Percentiles rank a stretch among this genome's conserved stretches.
These are phyloP conservation scores for Suillus spraguei DNA, from an alignment of 768 basidiomycete species.

Conservation along the genomic window DNA sequence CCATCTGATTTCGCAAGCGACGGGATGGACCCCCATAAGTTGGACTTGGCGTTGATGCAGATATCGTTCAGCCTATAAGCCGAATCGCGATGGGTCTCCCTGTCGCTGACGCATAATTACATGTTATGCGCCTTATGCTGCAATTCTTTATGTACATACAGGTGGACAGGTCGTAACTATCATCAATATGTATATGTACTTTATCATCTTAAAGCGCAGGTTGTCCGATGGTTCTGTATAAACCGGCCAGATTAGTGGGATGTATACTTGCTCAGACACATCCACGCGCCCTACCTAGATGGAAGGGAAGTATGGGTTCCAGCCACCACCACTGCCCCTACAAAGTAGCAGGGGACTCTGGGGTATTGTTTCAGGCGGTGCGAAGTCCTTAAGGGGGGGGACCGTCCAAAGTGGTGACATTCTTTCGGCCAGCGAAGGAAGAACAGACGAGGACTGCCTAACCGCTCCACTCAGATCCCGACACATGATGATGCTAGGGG, in stretches of 20 bases:
- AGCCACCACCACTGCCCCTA: not conserved
- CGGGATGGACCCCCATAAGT: constrained; percentile 40
- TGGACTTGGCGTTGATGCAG: constrained; percentile 42
- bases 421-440: not conserved
- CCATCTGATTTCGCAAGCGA: constrained; percentile 74
- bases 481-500: constrained; percentile 10
- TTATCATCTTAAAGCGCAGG: not conserved
- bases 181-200: not conserved
- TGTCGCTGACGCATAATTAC: constrained; percentile 12
- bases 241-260: not conserved
- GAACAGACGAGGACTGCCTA: not conserved
- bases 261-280: not conserved
- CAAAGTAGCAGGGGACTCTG: not conserved
- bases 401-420: constrained; percentile 3
- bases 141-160: not conserved
- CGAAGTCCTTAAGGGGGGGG: not conserved
- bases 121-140: not conserved
- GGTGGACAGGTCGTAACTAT: not conserved
- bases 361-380: not conserved
- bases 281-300: not conserved
- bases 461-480: not conserved
- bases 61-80: constrained; percentile 38
- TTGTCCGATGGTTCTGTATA: not conserved
- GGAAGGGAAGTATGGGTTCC: constrained; percentile 3
- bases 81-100: constrained; percentile 49